Conservation (phyloP, 495 filamentous ascomycete species). For the Achaetomiella virescens region DNA sequence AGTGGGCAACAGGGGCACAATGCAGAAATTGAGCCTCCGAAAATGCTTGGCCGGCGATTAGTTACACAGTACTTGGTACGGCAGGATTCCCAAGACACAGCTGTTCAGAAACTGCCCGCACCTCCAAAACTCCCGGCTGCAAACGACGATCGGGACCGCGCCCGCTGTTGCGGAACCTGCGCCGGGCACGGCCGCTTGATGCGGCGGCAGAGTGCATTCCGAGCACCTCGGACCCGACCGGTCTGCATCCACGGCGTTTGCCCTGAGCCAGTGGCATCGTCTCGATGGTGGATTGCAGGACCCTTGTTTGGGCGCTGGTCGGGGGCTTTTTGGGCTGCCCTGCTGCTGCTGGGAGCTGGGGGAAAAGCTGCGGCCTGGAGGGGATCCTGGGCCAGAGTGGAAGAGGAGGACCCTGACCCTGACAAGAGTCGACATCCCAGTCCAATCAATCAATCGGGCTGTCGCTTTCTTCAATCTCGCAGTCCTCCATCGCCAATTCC, state of each 20-base stretch:
- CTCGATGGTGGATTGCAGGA: too few species aligned
- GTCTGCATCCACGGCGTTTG: conserved; percentile 2
- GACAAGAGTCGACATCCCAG: neutral
- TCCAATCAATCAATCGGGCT: neutral
- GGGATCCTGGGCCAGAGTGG: neutral
- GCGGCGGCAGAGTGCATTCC: neutral
- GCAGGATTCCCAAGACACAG: too few species aligned
- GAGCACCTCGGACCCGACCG: neutral
- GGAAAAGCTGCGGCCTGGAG: too few species aligned
- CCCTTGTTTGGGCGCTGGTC: neutral
- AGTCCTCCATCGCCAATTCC: neutral
- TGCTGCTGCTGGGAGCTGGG: neutral
- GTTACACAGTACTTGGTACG: too few species aligned
- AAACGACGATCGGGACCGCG: neutral
- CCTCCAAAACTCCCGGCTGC: neutral
- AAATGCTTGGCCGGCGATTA: too few species aligned
- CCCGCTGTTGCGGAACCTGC: neutral
- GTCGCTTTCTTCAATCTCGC: neutral
- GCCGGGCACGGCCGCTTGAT: neutral
- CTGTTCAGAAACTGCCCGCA: too few species aligned
- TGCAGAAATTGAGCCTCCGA: too few species aligned
- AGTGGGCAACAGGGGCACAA: too few species aligned
- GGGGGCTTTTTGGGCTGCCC: neutral
- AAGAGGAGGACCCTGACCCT: conserved; percentile 10
- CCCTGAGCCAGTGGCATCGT: neutral